Conservation (phyloP, 2,329 filamentous ascomycete species). For the Beauveria sp. region DNA sequence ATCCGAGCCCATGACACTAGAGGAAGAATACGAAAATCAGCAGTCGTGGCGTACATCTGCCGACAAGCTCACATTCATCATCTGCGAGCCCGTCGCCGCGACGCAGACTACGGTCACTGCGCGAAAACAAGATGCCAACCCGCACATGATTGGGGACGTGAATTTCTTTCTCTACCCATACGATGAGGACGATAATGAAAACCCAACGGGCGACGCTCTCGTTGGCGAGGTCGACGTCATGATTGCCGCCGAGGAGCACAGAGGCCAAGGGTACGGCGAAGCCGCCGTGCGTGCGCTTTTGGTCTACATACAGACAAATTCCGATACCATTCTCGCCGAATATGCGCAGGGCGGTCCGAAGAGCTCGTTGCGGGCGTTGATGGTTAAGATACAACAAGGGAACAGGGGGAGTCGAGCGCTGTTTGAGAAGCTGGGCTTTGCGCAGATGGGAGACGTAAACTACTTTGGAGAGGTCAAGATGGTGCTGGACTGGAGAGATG, state of each 20-base stretch:
- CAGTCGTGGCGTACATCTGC: conserved; percentile 70
- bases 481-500: conserved; percentile 28
- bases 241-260: conserved; percentile 56
- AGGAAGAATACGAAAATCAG: conserved; percentile 87
- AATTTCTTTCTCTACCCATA: conserved; percentile 69
- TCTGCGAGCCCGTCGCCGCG: conserved; percentile 44
- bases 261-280: conserved; percentile 57
- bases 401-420: conserved; percentile 46
- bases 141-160: conserved; percentile 63
- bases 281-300: conserved; percentile 62
- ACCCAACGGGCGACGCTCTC: conserved; percentile 20
- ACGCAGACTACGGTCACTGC: conserved; percentile 19
- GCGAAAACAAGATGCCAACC: conserved; percentile 44
- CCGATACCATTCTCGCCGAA: conserved; percentile 44
- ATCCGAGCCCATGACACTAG: conserved; percentile 72
- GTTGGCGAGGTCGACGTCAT: conserved; percentile 80
- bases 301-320: conserved; percentile 53
- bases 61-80: conserved; percentile 91
- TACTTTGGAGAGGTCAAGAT: conserved; percentile 55
- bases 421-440: conserved; percentile 45
- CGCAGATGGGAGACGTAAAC: conserved; percentile 43
- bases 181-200: conserved; percentile 41
- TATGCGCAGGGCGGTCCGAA: conserved; percentile 20
- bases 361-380: conserved; percentile 37
- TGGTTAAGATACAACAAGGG: conserved; percentile 50